Evolutionary conservation across 495 filamentous ascomycete species (phyloP), one percentile per base, ranked within the genome.

Genomic region (Podospora fimiseda): DNA sequence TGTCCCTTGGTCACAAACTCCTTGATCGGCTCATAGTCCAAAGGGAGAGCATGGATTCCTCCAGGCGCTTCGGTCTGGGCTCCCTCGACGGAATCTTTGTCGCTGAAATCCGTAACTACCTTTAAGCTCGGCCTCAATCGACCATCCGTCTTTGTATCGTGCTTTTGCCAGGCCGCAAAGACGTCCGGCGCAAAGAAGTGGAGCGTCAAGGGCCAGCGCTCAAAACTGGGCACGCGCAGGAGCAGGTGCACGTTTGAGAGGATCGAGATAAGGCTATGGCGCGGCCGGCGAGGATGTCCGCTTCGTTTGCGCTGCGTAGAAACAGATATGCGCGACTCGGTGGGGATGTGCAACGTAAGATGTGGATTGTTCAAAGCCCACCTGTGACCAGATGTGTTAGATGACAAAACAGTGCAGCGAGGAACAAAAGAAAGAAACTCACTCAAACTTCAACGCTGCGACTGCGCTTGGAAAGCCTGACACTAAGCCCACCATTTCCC

Each of bases 391-490:
- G n/a, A n/a, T n/a, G n/a, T n/a, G 33, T 53, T 48, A 63, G 45
- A 21, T 14, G 40, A 43, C 21, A 9, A 21, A 22, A 5, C 42
- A n/a, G 14, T 15, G 0, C 8, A 37, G 39, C 33, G 33, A n/a
- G 13, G n/a, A 7, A 1, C 8, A 18, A n/a, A 15, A 15, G 27
- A n/a, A 36, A 14, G 27, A 43, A 15, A 72, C 87, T 57, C 78
- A 96, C 89, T 98, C 93, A 60, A 98, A 98, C 62, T 97, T 93
- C 54, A 98, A 69, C 2, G 94, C 93, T 1, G 88, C 89, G 16
- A 89, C 80, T 57, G 84, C 82, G 49, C 85, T 90, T 13, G 87
- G 88, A 58, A 98, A 98, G 0, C 94, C 93, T 2, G 86, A 84
- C 1, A 97, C 89, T 5, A 96, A 76, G 24, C 82, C 82, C 1